These are phyloP conservation scores for Odontarrhena argentea DNA, from an alignment of 345 rosid genomes.

Conservation along the genomic window DNA sequence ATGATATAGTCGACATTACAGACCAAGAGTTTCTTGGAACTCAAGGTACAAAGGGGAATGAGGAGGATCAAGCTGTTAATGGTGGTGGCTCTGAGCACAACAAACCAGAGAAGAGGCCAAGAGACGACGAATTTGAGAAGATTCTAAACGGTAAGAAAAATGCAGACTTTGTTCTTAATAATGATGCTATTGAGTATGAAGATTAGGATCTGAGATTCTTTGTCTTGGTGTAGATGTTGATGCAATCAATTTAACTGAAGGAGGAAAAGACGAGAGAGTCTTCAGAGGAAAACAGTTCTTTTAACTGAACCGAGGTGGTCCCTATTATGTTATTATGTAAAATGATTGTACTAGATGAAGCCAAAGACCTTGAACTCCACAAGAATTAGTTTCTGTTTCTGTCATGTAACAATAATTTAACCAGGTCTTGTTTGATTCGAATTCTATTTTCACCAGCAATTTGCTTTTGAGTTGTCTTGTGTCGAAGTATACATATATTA, in stretches of 20 bases:
- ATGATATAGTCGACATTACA: constrained; percentile 23
- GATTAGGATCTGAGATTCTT: constrained; percentile 18
- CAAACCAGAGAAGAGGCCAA: constrained; percentile 1
- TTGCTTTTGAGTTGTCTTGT: no score
- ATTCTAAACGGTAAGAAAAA: constrained; percentile 29
- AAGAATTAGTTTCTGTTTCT: constrained; percentile 9
- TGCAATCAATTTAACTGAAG: constrained; percentile 26
- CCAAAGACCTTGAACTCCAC: not conserved
- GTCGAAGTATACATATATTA: no score
- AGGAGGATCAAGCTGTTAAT: not conserved
- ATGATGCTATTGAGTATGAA: not conserved
- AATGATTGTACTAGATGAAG: not conserved
- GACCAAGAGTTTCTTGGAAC: not conserved
- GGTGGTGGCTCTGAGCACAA: constrained; percentile 14
- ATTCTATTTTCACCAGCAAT: no score
- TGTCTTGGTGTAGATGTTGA: constrained; percentile 29
- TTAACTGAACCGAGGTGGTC: constrained; percentile 17
- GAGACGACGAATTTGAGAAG: constrained; percentile 19
- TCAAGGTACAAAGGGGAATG: constrained; percentile 15
- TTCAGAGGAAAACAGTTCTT: constrained; percentile 24
- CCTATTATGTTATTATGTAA: constrained; percentile 5
- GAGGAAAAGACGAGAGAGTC: constrained; percentile 29
- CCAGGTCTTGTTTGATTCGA: no score
- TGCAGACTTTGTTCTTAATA: not conserved
- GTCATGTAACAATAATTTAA: constrained; percentile 13